Conservation (phyloP, 345 rosid species). For the Cardamine resedifolia region DNA sequence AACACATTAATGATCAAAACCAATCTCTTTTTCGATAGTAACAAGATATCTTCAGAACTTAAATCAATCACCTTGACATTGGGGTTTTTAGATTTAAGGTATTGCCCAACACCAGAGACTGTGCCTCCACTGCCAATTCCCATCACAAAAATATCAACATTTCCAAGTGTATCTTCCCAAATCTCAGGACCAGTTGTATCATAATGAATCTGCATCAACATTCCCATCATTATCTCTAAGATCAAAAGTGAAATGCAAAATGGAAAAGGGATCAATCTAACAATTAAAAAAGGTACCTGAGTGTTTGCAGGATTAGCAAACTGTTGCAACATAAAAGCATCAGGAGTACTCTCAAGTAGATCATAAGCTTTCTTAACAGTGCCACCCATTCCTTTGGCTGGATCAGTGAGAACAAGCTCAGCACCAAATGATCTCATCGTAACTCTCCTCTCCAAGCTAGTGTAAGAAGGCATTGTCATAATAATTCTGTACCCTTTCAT, state of each 20-base stretch:
- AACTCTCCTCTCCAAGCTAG: slow-evolving; percentile 95
- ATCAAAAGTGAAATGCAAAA: neutral
- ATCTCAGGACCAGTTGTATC: slow-evolving; percentile 98
- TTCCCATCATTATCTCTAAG: neutral
- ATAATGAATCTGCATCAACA: slow-evolving; percentile 62
- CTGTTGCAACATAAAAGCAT: slow-evolving; percentile 83
- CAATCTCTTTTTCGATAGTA: slow-evolving; percentile 2
- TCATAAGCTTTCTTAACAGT: slow-evolving; percentile 89
- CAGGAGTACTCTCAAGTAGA: slow-evolving; percentile 73
- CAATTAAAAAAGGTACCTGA: slow-evolving; percentile 48
- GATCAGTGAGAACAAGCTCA: slow-evolving; percentile 87
- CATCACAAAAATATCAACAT: slow-evolving; percentile 93
- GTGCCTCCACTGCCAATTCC: slow-evolving; percentile 99
- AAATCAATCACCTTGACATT: slow-evolving; percentile 67
- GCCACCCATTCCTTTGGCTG: slow-evolving; percentile 96
- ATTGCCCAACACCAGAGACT: slow-evolving; percentile 91
- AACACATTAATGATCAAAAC: slow-evolving; percentile 6
- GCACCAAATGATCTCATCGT: slow-evolving; percentile 97
- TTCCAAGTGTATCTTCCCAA: slow-evolving; percentile 93
- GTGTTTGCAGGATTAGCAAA: slow-evolving; percentile 89
- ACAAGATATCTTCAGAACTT: slow-evolving; percentile 5
- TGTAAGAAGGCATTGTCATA: slow-evolving; percentile 97
- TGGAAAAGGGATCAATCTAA: neutral
- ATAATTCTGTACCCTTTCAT: slow-evolving; percentile 86
- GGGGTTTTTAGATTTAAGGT: slow-evolving; percentile 89